Conservation (phyloP, 176 grass and related monocot species). For the Sorghum bicolor region Sorghum_bicolor_NCBIv3 NC_012872.2:61629001-61629500, state of each 20-base stretch:
- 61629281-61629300: background rate
- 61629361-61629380: background rate
- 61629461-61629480: no score
- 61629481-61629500: no score
- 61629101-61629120: background rate
- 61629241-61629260: background rate
- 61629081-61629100: background rate
- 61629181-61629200: background rate
- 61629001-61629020: slow-evolving; percentile 76
- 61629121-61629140: background rate
- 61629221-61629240: background rate
- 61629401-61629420: no score
- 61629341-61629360: background rate
- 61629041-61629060: slow-evolving; percentile 68
- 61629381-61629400: no score
- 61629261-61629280: background rate
- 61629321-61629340: background rate
- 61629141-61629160: background rate
- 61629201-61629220: background rate
- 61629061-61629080: background rate
- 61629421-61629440: no score
- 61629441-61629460: background rate
- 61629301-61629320: background rate
- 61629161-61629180: background rate
- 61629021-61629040: slow-evolving; percentile 89